Conservation (phyloP, 2,329 filamentous ascomycete species). For the Seiridium unicorne region DNA sequence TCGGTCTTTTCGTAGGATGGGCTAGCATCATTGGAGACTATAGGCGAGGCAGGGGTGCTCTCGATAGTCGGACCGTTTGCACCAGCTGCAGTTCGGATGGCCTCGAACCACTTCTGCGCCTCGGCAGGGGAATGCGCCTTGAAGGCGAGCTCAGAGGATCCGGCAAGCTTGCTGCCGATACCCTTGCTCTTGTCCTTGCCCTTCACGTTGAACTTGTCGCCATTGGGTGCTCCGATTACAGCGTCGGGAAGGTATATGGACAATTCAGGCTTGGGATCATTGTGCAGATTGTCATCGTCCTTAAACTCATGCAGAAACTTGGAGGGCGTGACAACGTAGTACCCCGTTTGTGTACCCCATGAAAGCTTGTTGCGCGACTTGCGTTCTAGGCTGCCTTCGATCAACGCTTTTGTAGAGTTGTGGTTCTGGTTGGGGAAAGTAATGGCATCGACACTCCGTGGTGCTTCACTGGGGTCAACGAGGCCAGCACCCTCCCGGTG, state of each 20-base stretch:
- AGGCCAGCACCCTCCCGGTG: slow-evolving; percentile 69
- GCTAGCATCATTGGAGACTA: slow-evolving; percentile 19
- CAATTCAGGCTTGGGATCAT: slow-evolving; percentile 79
- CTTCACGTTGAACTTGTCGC: slow-evolving; percentile 89
- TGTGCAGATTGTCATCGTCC: slow-evolving; percentile 71
- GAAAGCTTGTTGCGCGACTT: slow-evolving; percentile 84
- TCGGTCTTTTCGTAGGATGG: slow-evolving; percentile 24
- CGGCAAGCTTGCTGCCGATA: slow-evolving; percentile 76
- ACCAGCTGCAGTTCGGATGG: slow-evolving; percentile 64
- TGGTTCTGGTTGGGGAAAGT: slow-evolving; percentile 90
- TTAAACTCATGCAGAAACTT: slow-evolving; percentile 96
- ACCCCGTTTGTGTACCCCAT: slow-evolving; percentile 73
- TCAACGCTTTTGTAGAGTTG: slow-evolving; percentile 72
- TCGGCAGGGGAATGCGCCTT: slow-evolving; percentile 81
- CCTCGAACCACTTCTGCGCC: slow-evolving; percentile 80
- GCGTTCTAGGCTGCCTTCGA: slow-evolving; percentile 85
- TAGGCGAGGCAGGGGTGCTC: slow-evolving; percentile 31
- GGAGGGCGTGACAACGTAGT: slow-evolving; percentile 87
- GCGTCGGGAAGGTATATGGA: slow-evolving; percentile 93
- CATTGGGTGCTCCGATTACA: slow-evolving; percentile 67
- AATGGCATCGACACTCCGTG: slow-evolving; percentile 72
- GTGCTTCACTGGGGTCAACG: slow-evolving; percentile 72
- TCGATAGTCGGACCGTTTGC: slow-evolving; percentile 38
- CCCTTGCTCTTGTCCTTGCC: slow-evolving; percentile 88
- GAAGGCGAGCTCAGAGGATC: slow-evolving; percentile 78